Conservation (phyloP, 805 yeast genomes). For the Ogataea pini region DNA sequence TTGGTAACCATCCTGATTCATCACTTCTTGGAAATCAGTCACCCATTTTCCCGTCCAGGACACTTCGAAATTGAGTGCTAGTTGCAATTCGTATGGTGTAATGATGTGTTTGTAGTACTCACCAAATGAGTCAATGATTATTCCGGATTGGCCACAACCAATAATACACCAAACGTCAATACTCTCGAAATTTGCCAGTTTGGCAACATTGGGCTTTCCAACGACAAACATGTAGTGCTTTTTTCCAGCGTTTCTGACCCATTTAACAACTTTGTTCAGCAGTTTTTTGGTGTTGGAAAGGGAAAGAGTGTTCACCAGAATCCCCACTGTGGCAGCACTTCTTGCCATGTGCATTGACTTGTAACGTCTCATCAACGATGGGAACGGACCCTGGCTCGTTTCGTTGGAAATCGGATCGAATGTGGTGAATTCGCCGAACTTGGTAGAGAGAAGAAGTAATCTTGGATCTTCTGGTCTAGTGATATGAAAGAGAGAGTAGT, state of each 20-base stretch:
- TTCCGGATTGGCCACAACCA: conserved; percentile 95
- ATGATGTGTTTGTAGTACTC: conserved; percentile 89
- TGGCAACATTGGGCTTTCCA: conserved; percentile 97
- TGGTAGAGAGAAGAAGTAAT: conserved; percentile 70
- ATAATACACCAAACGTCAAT: conserved; percentile 92
- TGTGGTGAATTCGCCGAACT: conserved; percentile 54
- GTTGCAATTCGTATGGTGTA: conserved; percentile 86
- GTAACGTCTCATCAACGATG: conserved; percentile 81
- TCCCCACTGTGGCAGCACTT: conserved; percentile 89
- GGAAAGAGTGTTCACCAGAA: conserved; percentile 87
- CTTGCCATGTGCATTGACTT: conserved; percentile 85
- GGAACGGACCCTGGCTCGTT: conserved; percentile 60
- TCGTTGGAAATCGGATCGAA: conserved; percentile 44
- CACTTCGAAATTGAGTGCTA: conserved; percentile 75
- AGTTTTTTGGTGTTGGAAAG: conserved; percentile 70
- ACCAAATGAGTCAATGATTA: conserved; percentile 73
- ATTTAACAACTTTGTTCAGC: conserved; percentile 56
- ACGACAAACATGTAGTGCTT: conserved; percentile 94
- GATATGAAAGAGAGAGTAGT: conserved; percentile 67
- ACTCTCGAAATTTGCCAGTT: conserved; percentile 92
- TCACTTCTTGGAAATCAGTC: conserved; percentile 64
- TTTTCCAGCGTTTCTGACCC: conserved; percentile 76
- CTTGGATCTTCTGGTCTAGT: conserved; percentile 78
- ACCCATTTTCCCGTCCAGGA: conserved; percentile 96
- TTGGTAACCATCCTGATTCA: conserved; percentile 40